Percentiles rank a stretch among this genome's conserved stretches.
Conservation (phyloP, 2,329 filamentous ascomycete species). For the Aspergillus carbonarius region DNA sequence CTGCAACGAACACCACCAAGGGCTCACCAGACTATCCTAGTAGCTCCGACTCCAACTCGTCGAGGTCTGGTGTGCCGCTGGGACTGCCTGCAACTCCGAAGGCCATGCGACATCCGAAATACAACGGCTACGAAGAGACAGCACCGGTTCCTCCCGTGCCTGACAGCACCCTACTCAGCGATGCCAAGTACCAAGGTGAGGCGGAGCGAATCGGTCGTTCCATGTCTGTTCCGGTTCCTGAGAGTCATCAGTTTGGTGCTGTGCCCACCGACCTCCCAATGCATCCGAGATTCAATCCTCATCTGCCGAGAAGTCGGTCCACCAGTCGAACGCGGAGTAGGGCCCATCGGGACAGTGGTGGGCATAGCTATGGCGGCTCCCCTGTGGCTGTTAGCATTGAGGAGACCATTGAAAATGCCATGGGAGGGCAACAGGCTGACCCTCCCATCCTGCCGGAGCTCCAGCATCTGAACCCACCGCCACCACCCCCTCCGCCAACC, state of each 20-base stretch:
- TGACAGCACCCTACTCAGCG: conserved; percentile 43
- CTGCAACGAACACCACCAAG: conserved; percentile 37
- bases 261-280: conserved; percentile 37
- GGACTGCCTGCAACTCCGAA: conserved; percentile 89
- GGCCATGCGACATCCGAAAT: conserved; percentile 79
- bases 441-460: conserved; percentile 60
- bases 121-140: conserved; percentile 50
- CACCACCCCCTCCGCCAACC: conserved; percentile 48
- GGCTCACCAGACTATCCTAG: conserved; percentile 41
- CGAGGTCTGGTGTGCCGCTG: conserved; percentile 54
- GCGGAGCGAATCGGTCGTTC: conserved; percentile 38
- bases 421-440: conserved; percentile 20
- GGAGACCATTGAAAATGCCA: conserved; percentile 48
- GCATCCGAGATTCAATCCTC: conserved; percentile 43
- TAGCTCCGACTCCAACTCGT: conserved; percentile 41
- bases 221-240: conserved; percentile 40
- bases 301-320: conserved; percentile 41
- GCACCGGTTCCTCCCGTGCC: conserved; percentile 59
- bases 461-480: conserved; percentile 60
- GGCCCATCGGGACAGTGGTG: conserved; percentile 29
- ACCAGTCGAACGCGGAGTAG: conserved; percentile 38
- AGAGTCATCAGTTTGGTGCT: conserved; percentile 23
- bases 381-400: conserved; percentile 55
- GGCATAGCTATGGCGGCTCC: conserved; percentile 30
- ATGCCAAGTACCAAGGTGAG: conserved; percentile 39